Percentiles rank a stretch among this genome's conserved stretches.
Evolutionary conservation across 805 yeast species (phyloP).

Genomic region (Yarrowia sp.): DNA sequence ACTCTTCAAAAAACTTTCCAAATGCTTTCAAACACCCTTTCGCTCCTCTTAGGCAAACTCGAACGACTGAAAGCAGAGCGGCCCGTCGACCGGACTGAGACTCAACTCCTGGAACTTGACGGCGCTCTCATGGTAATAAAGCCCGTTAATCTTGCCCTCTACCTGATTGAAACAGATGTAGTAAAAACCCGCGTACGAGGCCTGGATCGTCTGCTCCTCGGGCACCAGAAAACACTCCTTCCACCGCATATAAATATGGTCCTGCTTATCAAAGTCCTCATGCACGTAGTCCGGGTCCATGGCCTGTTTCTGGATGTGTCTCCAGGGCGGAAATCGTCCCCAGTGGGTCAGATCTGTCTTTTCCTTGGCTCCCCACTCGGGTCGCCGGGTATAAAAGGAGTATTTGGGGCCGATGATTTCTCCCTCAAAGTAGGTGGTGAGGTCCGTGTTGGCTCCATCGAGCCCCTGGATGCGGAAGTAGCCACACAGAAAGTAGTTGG

Average conservation of each 20-base stretch:
- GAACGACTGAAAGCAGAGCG: conserved; percentile 54
- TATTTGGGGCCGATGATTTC: conserved; percentile 69
- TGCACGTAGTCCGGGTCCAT: conserved; percentile 48
- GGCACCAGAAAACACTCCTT: conserved; percentile 88
- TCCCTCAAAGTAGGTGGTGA: conserved; percentile 75
- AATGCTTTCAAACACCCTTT: no score
- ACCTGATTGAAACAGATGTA: conserved; percentile 81
- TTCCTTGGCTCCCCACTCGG: conserved; percentile 67
- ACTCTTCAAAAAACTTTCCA: no score
- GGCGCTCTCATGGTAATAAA: conserved; percentile 80
- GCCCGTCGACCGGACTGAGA: conserved; percentile 60
- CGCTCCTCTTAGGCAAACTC: conserved; percentile 46
- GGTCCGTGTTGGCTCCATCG: conserved; percentile 65
- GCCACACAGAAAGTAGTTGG: conserved; percentile 61
- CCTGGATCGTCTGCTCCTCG: conserved; percentile 71
- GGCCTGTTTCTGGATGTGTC: conserved; percentile 46
- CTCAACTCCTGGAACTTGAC: conserved; percentile 82
- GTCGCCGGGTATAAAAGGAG: conserved; percentile 65
- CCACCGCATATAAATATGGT: conserved; percentile 88
- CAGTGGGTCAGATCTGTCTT: conserved; percentile 71
- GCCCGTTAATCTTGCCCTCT: conserved; percentile 78
- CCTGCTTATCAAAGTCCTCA: conserved; percentile 50
- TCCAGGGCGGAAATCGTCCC: conserved; percentile 63
- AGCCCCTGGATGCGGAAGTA: conserved; percentile 68
- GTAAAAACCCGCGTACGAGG: conserved; percentile 92